A percentile compares a stretch with the other conserved stretches of the same genome.
Evolutionary conservation across 352 stramenopile genomes (phyloP).

Genomic region (Phytophthora hybrid): DNA sequence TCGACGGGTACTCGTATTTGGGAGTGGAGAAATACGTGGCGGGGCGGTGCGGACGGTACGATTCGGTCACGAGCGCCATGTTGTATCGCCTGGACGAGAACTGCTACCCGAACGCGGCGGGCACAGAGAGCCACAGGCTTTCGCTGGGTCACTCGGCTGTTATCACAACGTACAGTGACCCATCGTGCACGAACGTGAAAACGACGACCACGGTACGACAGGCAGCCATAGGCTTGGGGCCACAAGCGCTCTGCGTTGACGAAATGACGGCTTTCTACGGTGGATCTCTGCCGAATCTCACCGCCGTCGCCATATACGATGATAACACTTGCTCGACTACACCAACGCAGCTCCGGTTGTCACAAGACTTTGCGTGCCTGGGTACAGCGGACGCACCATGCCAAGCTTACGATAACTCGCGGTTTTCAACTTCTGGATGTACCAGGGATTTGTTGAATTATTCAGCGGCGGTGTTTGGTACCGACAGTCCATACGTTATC

Average conservation of each 20-base stretch:
- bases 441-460: neutral
- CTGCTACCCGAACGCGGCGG: conserved; percentile 13
- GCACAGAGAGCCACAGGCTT: conserved; percentile 9
- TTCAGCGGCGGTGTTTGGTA: conserved; percentile 1
- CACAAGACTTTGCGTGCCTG: conserved; percentile 12
- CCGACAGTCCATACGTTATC: conserved; percentile 13
- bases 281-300: neutral
- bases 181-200: neutral
- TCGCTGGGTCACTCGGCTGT: neutral
- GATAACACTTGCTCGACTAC: conserved; percentile 10
- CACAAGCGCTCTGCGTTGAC: neutral
- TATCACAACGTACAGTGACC: conserved; percentile 9
- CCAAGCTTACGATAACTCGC: neutral
- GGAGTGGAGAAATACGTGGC: conserved; percentile 10
- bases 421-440: neutral
- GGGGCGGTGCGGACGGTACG: neutral
- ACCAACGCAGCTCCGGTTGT: conserved; percentile 5
- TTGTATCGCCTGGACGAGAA: conserved; percentile 15
- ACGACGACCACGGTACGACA: neutral
- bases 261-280: conserved; percentile 12
- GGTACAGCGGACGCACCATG: neutral
- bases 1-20: conserved; percentile 6
- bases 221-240: neutral
- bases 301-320: neutral
- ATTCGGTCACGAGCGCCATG: neutral